Percentiles rank a stretch among this genome's conserved stretches.
Conservation (phyloP, 208 protist species). For the Trypanosoma platydactyli region DNA sequence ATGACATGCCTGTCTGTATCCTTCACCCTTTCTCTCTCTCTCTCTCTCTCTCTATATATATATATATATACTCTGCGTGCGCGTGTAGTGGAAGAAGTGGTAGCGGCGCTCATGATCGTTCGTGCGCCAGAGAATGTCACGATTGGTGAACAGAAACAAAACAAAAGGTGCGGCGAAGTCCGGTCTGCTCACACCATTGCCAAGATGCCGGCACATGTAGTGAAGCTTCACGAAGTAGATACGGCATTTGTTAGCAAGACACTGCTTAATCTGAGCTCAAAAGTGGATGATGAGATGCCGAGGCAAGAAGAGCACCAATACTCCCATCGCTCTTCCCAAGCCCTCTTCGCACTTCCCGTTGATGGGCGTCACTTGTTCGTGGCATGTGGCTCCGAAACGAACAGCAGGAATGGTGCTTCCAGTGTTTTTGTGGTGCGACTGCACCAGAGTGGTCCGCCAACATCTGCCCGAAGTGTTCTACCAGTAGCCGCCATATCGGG, state of each 20-base stretch:
- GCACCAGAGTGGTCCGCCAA: background rate
- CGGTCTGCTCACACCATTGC: too few relatives aligned
- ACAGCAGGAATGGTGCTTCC: conserved; percentile 3
- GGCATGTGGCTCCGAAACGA: background rate
- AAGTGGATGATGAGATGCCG: background rate
- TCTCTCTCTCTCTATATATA: background rate
- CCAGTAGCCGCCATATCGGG: conserved; percentile 18
- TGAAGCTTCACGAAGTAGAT: conserved; percentile 35
- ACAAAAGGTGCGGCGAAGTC: too few relatives aligned
- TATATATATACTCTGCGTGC: conserved; percentile 12
- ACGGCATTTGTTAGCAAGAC: conserved; percentile 42
- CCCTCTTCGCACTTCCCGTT: conserved; percentile 18
- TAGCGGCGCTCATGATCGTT: too few relatives aligned
- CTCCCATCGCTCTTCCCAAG: background rate
- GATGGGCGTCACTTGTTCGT: conserved; percentile 23
- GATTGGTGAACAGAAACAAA: too few relatives aligned
- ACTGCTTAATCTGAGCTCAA: conserved; percentile 24
- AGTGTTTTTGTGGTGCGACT: conserved; percentile 21
- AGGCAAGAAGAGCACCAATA: background rate
- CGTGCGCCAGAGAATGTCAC: too few relatives aligned
- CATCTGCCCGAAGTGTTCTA: conserved; percentile 6
- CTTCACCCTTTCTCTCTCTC: too few relatives aligned
- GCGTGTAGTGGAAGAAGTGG: background rate
- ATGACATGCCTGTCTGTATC: too few relatives aligned
- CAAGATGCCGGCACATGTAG: background rate